These are phyloP conservation scores for Kuraishia floccosa DNA, from an alignment of 805 yeast species.

Conservation along the genomic window DNA sequence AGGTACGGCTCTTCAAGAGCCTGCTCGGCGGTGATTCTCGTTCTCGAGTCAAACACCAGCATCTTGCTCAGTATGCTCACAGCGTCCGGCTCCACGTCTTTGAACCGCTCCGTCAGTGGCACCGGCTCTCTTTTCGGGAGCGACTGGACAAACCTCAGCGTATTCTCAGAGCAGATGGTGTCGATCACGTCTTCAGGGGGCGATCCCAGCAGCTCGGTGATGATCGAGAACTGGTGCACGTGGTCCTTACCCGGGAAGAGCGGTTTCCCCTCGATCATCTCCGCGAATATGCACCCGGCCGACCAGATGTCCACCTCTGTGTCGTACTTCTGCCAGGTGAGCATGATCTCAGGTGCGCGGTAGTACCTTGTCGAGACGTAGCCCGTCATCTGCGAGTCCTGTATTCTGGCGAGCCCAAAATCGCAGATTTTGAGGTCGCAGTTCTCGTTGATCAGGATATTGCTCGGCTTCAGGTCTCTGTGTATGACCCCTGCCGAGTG, in stretches of 20 bases:
- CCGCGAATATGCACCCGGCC: constrained; percentile 95
- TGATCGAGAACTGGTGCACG: constrained; percentile 94
- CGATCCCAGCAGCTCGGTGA: constrained; percentile 85
- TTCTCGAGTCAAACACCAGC: constrained; percentile 92
- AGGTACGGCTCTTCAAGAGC: constrained; percentile 86
- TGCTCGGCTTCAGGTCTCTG: constrained; percentile 90
- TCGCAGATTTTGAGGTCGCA: constrained; percentile 96
- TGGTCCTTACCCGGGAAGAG: constrained; percentile 97
- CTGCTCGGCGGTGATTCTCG: constrained; percentile 86
- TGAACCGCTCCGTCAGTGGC: constrained; percentile 74
- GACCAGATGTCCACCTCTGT: constrained; percentile 97
- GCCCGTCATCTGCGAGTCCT: constrained; percentile 99
- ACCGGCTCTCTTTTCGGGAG: constrained; percentile 90
- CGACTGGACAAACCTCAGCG: constrained; percentile 86
- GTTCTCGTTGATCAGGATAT: constrained; percentile 85
- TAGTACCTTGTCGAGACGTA: constrained; percentile 93
- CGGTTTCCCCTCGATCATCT: constrained; percentile 96
- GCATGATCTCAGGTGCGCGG: constrained; percentile 97
- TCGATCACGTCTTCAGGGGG: constrained; percentile 96
- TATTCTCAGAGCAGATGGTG: constrained; percentile 92
- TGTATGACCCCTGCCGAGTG: constrained; percentile 91
- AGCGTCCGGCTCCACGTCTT: constrained; percentile 72
- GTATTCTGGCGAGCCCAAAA: constrained; percentile 92
- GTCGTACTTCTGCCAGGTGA: constrained; percentile 97
- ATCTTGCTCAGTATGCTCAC: constrained; percentile 79